Evolutionary conservation across 1,284 basidiomycete species (phyloP).

Genomic region (Trichosporon ovoides): DNA sequence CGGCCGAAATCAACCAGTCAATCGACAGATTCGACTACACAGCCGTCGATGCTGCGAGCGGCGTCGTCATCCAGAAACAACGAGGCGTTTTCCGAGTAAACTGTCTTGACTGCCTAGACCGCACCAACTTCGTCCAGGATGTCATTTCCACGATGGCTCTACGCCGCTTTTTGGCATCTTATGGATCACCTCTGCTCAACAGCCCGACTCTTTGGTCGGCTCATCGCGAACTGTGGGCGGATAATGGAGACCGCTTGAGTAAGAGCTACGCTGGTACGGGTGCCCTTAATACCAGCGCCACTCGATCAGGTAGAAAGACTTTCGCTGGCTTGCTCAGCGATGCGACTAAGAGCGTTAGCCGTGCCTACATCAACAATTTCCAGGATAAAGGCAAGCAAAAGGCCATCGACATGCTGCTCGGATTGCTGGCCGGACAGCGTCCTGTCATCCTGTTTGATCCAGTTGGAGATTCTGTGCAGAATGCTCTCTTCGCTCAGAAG

Average conservation of each 20-base stretch:
- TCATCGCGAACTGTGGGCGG: slow-evolving; percentile 93
- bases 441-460: slow-evolving; percentile 92
- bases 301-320: slow-evolving; percentile 87
- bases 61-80: slow-evolving; percentile 72
- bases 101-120: slow-evolving; percentile 91
- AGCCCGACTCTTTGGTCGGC: slow-evolving; percentile 65
- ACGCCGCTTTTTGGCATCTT: slow-evolving; percentile 51
- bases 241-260: slow-evolving; percentile 85
- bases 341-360: slow-evolving; percentile 85
- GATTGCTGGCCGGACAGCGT: slow-evolving; percentile 80
- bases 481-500: slow-evolving; percentile 62
- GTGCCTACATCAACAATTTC: slow-evolving; percentile 98
- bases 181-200: slow-evolving; percentile 30
- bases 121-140: slow-evolving; percentile 97
- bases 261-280: slow-evolving; percentile 94
- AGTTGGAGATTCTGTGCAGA: slow-evolving; percentile 77
- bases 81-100: slow-evolving; percentile 89
- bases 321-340: slow-evolving; percentile 87
- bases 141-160: slow-evolving; percentile 73
- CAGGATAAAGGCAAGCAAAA: slow-evolving; percentile 91
- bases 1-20: slow-evolving; percentile 60
- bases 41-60: slow-evolving; percentile 61
- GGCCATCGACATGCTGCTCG: slow-evolving; percentile 92
- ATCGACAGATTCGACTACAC: slow-evolving; percentile 82
- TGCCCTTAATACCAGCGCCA: slow-evolving; percentile 90